phyloP scores from a whole-genome alignment of 169 alveolate genomes.

The Neospora caninum region DNA sequence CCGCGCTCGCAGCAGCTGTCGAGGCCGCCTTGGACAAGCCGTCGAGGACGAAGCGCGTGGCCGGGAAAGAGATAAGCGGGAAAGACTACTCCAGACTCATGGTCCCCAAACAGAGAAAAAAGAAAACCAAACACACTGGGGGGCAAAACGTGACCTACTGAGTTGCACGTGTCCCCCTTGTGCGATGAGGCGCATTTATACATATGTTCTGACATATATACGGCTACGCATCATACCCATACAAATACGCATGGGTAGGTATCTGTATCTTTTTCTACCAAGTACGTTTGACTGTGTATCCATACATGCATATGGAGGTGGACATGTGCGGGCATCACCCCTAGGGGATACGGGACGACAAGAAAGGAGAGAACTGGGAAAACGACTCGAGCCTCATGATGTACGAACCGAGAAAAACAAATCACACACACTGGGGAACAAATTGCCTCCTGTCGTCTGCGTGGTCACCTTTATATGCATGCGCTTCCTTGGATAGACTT shows the following conservation, averaged over 20 bases:
- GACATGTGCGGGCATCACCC: too few species aligned
- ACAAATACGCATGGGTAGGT: neutral
- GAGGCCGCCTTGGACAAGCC: neutral
- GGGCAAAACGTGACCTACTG: constrained; percentile 17
- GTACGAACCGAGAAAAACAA: too few species aligned
- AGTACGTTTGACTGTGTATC: too few species aligned
- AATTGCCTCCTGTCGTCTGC: too few species aligned
- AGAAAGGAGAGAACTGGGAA: too few species aligned
- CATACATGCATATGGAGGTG: too few species aligned
- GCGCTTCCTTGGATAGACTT: neutral
- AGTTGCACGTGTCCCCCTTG: neutral
- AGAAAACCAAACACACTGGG: constrained; percentile 2
- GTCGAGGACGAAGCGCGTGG: neutral
- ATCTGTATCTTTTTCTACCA: neutral
- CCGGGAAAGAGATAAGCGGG: neutral
- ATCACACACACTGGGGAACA: too few species aligned
- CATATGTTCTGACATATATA: neutral
- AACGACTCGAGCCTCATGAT: too few species aligned
- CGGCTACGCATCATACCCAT: neutral
- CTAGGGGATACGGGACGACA: too few species aligned
- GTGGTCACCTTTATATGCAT: neutral
- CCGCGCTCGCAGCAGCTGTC: neutral
- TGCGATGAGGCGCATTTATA: too few species aligned
- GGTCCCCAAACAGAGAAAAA: constrained; percentile 10
- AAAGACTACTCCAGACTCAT: neutral